Percentiles rank a stretch among this genome's conserved stretches.
Evolutionary conservation across 1,284 basidiomycete species (phyloP).

Genomic region (Pholiota adiposa): DNA sequence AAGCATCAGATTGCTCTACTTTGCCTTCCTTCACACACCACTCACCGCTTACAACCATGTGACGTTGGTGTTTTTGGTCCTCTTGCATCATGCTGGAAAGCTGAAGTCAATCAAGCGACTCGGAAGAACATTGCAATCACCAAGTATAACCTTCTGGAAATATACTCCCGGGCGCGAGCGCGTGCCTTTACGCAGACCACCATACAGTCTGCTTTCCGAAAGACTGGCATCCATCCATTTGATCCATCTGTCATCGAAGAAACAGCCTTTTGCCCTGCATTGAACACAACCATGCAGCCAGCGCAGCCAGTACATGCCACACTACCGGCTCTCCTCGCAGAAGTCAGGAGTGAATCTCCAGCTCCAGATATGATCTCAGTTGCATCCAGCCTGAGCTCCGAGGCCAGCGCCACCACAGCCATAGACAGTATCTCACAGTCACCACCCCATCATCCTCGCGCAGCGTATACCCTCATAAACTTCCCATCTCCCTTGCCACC

Average conservation of each 20-base stretch:
- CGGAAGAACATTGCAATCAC: background rate
- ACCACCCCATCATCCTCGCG: too few species aligned
- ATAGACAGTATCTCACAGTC: too few species aligned
- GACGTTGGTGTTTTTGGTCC: background rate
- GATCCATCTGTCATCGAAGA: background rate
- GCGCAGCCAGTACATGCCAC: too few species aligned
- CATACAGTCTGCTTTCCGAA: background rate
- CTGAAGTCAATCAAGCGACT: background rate
- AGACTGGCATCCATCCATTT: background rate
- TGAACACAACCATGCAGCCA: background rate
- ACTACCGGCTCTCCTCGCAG: too few species aligned
- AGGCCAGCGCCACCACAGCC: too few species aligned
- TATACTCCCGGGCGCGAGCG: background rate
- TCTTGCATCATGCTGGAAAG: background rate
- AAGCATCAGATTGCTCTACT: constrained; percentile 31
- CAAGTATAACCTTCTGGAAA: background rate
- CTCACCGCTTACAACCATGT: constrained; percentile 35
- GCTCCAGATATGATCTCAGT: too few species aligned
- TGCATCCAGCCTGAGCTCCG: too few species aligned
- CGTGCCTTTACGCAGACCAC: background rate
- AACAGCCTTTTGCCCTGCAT: background rate
- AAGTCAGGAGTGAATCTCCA: too few species aligned
- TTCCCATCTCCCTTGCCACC: too few species aligned
- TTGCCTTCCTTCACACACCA: constrained; percentile 38
- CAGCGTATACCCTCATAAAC: too few species aligned